These are phyloP conservation scores for Phytophthora pinifolia DNA, from an alignment of 352 stramenopile genomes.

Conservation along the genomic window DNA sequence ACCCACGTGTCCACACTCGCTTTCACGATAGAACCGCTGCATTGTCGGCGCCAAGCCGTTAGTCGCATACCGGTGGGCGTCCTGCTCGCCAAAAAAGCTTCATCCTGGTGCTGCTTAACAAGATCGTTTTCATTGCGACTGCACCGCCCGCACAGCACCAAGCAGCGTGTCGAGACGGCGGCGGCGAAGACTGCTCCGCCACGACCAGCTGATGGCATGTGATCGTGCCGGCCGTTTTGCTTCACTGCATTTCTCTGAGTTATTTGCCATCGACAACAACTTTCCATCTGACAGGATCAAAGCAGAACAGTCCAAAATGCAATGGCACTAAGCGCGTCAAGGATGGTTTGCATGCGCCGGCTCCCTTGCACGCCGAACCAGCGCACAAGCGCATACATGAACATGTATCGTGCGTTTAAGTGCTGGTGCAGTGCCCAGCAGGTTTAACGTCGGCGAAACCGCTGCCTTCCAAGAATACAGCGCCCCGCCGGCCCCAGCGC, in stretches of 20 bases:
- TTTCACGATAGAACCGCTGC: too few relatives aligned
- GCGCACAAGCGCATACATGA: neutral
- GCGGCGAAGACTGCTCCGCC: neutral
- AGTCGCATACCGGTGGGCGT: conserved; percentile 6
- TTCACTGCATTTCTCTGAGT: neutral
- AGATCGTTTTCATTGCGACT: conserved; percentile 6
- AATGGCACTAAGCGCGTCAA: conserved; percentile 1
- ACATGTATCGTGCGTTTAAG: too few relatives aligned
- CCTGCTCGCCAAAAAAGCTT: neutral
- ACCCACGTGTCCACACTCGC: too few relatives aligned
- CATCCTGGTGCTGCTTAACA: neutral
- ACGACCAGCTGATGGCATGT: neutral
- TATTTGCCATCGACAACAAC: too few relatives aligned
- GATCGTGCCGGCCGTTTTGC: neutral
- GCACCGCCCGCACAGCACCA: neutral
- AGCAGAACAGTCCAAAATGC: neutral
- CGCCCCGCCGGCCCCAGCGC: too few relatives aligned
- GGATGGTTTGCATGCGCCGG: neutral
- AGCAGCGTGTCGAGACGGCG: neutral
- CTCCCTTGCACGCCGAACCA: neutral
- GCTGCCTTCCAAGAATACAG: neutral
- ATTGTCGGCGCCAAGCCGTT: too few relatives aligned
- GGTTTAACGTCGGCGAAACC: neutral
- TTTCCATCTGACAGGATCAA: neutral
- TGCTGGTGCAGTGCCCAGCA: neutral